Conservation (phyloP, 140 eudicot species). For the Senecio squalidus region DNA sequence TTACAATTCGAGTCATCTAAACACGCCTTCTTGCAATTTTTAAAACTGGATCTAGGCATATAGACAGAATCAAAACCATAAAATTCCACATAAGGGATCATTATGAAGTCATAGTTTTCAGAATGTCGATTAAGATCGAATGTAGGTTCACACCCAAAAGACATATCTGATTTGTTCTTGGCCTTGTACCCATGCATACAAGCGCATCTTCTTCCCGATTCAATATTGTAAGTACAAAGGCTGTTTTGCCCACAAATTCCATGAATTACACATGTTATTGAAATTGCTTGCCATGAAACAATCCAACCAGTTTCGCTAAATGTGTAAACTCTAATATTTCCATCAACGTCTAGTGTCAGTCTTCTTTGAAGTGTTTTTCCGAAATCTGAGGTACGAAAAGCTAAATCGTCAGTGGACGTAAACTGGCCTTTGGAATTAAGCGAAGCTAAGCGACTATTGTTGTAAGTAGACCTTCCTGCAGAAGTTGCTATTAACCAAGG, state of each 20-base stretch:
- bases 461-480: constrained; percentile 27
- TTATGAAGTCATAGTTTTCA: too few species aligned
- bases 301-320: constrained; percentile 32
- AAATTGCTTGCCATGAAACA: constrained; percentile 15
- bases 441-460: constrained; percentile 28
- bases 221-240: constrained; percentile 23
- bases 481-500: too few species aligned
- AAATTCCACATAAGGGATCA: constrained; percentile 20
- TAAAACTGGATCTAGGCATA: neutral
- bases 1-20: constrained; percentile 11
- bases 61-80: constrained; percentile 20
- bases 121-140: too few species aligned
- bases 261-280: constrained; percentile 27
- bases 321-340: constrained; percentile 43
- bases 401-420: constrained; percentile 29
- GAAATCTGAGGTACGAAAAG: constrained; percentile 22
- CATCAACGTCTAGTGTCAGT: constrained; percentile 42
- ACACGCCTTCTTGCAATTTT: constrained; percentile 10
- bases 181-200: constrained; percentile 27
- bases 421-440: constrained; percentile 37
- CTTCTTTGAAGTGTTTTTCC: constrained; percentile 34
- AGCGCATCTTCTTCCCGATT: constrained; percentile 21
- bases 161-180: too few species aligned
- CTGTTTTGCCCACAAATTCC: constrained; percentile 48
- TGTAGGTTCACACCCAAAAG: too few species aligned